Base-by-base conservation (phyloP, 2,329 filamentous ascomycete genomes). In the Kalmusia sp. region DNA sequence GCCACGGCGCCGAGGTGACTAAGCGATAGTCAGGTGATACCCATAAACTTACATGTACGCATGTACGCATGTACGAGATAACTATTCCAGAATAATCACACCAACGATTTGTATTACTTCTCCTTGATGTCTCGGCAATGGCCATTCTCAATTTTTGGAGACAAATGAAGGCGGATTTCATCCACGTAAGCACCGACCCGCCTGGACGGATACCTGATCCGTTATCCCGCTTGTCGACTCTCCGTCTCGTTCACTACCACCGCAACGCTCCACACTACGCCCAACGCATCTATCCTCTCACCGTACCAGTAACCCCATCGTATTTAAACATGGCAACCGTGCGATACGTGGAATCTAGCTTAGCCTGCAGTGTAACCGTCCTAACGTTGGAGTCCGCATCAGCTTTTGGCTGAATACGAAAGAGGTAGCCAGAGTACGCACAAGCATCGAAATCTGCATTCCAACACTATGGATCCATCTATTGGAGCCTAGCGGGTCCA, bases 361-460 rank as follows among this genome's bases (percentile, higher is more conserved):
- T 17, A 30, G 22, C 27, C 25, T 44, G 41, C 28, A 33, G 19
- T 44, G 41, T 44, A 44, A 44, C 28, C 41, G 27, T 24, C 7
- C n/a, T n/a, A n/a, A n/a, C n/a, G n/a, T 7, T 14, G 9, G 35
- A 38, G 27, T 33, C 41, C 19, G 17, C 17, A 17, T 27, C 25
- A 24, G 28, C 17, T 44, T 44, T 44, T 34, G 28, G 41, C 41
- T 44, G 41, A 44, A 44, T 44, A 44, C 41, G 41, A 44, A 22
- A 31, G n/a, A n/a, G n/a, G n/a, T 31, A 9, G 34, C 15, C 4
- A 9, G 15, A 6, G 34, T 19, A 7, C 14, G 15, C n/a, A 33
- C 15, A 7, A 15, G 15, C n/a, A 33, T 24, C 28, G 28, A 34
- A n/a, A 44, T 22, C 24, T 33, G 9, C 17, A 31, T 6, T 44